Evolutionary conservation across 2,329 filamentous ascomycete genomes (phyloP).

Genomic region (Calonectria fujianensis): DNA sequence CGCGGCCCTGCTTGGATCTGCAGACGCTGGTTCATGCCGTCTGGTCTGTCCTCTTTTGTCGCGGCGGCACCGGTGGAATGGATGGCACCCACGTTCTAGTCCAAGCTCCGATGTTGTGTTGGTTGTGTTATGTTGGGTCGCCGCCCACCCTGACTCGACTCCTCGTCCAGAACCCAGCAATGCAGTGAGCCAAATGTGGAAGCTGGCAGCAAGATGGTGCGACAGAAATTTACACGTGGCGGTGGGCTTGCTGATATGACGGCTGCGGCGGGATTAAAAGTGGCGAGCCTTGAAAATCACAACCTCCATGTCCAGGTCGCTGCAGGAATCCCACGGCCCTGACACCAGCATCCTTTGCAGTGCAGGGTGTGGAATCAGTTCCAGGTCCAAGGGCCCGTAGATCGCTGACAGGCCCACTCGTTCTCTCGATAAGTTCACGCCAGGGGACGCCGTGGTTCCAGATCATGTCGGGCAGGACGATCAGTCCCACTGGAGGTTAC

Average conservation of each 20-base stretch:
- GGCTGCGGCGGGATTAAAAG: not conserved
- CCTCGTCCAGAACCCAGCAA: not conserved
- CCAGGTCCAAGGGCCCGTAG: not conserved
- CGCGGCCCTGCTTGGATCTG: not conserved
- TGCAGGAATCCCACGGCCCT: not conserved
- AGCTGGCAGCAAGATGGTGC: conserved; percentile 3
- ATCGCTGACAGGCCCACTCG: conserved; percentile 8
- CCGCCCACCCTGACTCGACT: not conserved
- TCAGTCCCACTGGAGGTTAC: not conserved
- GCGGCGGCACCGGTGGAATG: not conserved
- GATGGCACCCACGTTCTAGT: conserved; percentile 4
- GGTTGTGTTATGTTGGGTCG: not conserved
- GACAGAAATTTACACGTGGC: conserved; percentile 1
- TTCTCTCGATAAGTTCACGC: not conserved
- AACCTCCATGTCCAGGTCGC: not conserved
- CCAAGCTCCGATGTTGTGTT: not conserved
- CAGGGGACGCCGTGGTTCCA: conserved; percentile 16
- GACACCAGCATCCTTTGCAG: not conserved
- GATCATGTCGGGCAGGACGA: conserved; percentile 12
- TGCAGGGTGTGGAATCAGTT: not conserved
- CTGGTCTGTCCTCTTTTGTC: not conserved
- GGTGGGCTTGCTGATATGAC: conserved; percentile 2
- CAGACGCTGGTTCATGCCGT: conserved; percentile 10
- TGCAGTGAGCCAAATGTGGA: conserved; percentile 19
- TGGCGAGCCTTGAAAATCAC: conserved; percentile 3